Percentiles rank a stretch among this genome's conserved stretches.
These are phyloP conservation scores for Ramaria sp. DNA, from an alignment of 768 basidiomycete species.

Conservation along the genomic window DNA sequence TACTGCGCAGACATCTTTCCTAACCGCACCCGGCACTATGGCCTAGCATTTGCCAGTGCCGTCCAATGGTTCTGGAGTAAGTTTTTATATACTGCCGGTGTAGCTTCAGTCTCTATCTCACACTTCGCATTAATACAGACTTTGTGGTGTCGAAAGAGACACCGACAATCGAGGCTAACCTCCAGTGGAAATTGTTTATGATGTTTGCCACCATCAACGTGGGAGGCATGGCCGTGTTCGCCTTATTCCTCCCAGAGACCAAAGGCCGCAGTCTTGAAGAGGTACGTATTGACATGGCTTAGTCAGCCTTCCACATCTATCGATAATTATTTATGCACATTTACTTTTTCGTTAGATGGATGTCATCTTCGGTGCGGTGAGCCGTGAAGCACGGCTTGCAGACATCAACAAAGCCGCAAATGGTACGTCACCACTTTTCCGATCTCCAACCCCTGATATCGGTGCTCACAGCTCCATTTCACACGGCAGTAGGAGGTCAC, in stretches of 20 bases:
- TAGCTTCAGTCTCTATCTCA: neutral
- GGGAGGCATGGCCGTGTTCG: slow-evolving; percentile 56
- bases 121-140: slow-evolving; percentile 32
- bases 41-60: slow-evolving; percentile 61
- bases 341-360: slow-evolving; percentile 34
- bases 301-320: slow-evolving; percentile 11
- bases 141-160: slow-evolving; percentile 67
- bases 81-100: slow-evolving; percentile 16
- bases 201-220: slow-evolving; percentile 71
- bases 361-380: slow-evolving; percentile 47
- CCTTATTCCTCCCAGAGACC: slow-evolving; percentile 60
- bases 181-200: slow-evolving; percentile 69
- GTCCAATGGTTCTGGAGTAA: slow-evolving; percentile 79
- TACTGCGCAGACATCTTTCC: slow-evolving; percentile 68
- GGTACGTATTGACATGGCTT: slow-evolving; percentile 26
- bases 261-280: slow-evolving; percentile 47
- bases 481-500: neutral
- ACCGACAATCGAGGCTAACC: slow-evolving; percentile 44
- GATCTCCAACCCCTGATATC: too few species aligned
- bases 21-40: slow-evolving; percentile 73
- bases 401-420: slow-evolving; percentile 30
- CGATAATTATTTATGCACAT: slow-evolving; percentile 13
- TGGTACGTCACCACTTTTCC: neutral
- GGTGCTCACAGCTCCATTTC: neutral
- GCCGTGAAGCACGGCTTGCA: slow-evolving; percentile 39